Evolutionary conservation across 108 stramenopile genomes (phyloP), one percentile per base, ranked within the genome.

Genomic region (Skeletonema costatum): DNA sequence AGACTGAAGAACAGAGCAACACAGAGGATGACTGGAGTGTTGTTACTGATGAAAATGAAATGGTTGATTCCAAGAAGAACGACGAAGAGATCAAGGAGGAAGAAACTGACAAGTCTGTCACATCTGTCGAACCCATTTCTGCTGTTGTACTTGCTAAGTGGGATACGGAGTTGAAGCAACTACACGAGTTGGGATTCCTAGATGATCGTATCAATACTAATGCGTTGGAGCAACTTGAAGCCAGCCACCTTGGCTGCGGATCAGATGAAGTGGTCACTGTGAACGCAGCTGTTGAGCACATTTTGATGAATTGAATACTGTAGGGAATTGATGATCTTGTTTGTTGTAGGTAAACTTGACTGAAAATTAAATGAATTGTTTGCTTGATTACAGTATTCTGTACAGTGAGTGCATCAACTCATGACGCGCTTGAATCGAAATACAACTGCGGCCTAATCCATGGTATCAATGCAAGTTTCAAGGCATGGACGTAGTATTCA

Each of bases 401-500:
- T 46, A 41, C 11, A 12, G 11, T 41, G 2, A 12, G 35, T 6
- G 35, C 35, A 36, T 6, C 14, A 46, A 46, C 3, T 56, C 53
- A 56, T 29, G 21, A 29, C 53, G 53, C 53, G 9, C 6, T 17
- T 2, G 30, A 63, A n/a, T n/a, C 44, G n/a, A 81, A n/a, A 64
- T 85, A 85, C 51, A 81, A 46, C 36, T 92, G 89, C 10, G 91
- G 88, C 60, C 88, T 73, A 36, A 93, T 81, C 92, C 92, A 98
- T 30, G 96, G 96, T 38, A 85, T 78, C 62, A 95, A 68, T 2
- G 96, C 93, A 31, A 97, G 76, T 46, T 87, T 84, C 29, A 96
- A 60, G 7, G 97, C 94, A 70, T 97, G 98, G 39, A 86, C 86
- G 66, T 98, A 98, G 70, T 97, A 98, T 12, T 48, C 68, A 1